Evolutionary conservation across 352 stramenopile species (phyloP).

Genomic region (Globisporangium orthogonon): DNA sequence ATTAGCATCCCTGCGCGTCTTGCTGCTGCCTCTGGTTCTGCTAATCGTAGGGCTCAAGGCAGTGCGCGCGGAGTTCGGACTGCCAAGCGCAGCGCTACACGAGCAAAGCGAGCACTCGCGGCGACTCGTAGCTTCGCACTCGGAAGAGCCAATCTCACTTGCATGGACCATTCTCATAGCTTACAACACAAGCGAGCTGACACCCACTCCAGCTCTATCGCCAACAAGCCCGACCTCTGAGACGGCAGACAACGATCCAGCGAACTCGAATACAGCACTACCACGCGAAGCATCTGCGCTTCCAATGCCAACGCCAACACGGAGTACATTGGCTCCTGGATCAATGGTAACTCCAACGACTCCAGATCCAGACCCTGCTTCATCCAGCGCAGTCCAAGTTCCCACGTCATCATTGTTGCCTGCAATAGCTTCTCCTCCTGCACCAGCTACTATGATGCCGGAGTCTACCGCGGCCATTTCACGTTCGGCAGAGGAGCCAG

Average conservation of each 20-base stretch:
- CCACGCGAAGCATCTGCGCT: neutral
- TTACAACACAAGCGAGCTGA: neutral
- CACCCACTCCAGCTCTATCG: too few relatives aligned
- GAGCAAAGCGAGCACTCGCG: neutral
- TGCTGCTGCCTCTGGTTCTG: neutral
- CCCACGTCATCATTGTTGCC: neutral
- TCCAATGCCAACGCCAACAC: neutral
- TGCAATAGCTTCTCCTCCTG: neutral
- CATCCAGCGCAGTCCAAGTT: neutral
- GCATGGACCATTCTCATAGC: neutral
- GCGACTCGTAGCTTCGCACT: neutral
- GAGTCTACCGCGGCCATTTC: neutral
- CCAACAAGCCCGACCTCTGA: neutral
- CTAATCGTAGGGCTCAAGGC: neutral
- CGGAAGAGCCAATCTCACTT: neutral
- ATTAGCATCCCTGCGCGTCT: neutral
- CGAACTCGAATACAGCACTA: neutral
- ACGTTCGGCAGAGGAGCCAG: neutral
- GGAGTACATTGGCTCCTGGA: neutral
- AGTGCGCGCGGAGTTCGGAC: neutral
- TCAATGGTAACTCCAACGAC: neutral
- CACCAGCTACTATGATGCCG: too few relatives aligned
- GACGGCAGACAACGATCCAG: neutral
- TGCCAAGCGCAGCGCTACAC: neutral
- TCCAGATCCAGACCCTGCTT: neutral